A percentile compares a stretch with the other conserved stretches of the same genome.
Evolutionary conservation across 2,329 filamentous ascomycete genomes (phyloP).

Genomic region (Teratosphaeria destructans): DNA sequence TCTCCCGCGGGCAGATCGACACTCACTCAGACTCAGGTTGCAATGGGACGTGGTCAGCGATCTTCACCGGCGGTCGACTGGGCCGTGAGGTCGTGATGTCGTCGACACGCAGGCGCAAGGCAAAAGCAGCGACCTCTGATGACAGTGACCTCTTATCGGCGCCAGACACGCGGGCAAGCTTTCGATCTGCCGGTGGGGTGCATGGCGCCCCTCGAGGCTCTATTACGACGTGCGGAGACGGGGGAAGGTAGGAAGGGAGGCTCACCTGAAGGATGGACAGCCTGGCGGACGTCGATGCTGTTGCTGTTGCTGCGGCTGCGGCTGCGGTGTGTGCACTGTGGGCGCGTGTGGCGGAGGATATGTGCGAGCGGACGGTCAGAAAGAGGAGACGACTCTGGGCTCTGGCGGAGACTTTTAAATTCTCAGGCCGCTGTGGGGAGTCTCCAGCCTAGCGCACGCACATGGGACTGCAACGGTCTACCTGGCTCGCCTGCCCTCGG

Average conservation of each 20-base stretch:
- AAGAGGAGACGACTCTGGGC: conserved; percentile 2
- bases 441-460: conserved; percentile 4
- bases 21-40: background rate
- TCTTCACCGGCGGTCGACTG: background rate
- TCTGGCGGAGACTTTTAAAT: background rate
- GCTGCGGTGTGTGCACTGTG: background rate
- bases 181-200: conserved; percentile 1
- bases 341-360: background rate
- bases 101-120: conserved; percentile 1
- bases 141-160: background rate
- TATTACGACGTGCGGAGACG: background rate
- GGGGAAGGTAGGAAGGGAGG: background rate
- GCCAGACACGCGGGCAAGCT: background rate
- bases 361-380: background rate
- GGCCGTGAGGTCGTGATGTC: background rate
- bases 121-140: background rate
- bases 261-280: background rate
- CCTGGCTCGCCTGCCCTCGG: background rate
- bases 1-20: background rate
- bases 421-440: conserved; percentile 4
- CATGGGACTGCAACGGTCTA: background rate
- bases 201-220: background rate
- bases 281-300: background rate
- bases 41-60: background rate
- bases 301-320: background rate